A percentile compares a stretch with the other conserved stretches of the same genome.
These are phyloP conservation scores for Turnera subulata DNA, from an alignment of 345 rosid genomes.

Conservation along the genomic window DNA sequence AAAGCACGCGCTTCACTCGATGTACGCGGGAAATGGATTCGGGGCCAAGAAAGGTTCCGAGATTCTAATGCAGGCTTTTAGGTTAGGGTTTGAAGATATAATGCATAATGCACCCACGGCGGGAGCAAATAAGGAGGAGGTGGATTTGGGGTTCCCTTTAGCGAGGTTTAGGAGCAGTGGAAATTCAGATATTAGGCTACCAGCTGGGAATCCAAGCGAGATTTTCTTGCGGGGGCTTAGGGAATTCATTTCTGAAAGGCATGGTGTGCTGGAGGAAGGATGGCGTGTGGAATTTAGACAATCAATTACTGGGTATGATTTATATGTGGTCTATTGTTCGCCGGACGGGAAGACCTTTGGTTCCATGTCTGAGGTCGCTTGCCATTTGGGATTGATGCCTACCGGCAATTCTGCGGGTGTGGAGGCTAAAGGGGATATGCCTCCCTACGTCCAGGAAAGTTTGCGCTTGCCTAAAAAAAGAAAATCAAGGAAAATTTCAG, in stretches of 20 bases:
- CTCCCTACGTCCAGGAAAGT: slow-evolving; percentile 46
- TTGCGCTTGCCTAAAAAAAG: slow-evolving; percentile 51
- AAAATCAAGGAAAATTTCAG: slow-evolving; percentile 44
- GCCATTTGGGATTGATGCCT: slow-evolving; percentile 65
- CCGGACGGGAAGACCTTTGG: slow-evolving; percentile 80
- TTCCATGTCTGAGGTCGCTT: slow-evolving; percentile 78
- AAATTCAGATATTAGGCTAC: slow-evolving; percentile 43
- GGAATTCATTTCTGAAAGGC: slow-evolving; percentile 72
- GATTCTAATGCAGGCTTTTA: slow-evolving; percentile 26
- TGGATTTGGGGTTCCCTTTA: slow-evolving; percentile 48
- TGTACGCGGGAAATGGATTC: slow-evolving; percentile 42
- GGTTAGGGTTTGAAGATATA: slow-evolving; percentile 42
- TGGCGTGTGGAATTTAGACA: slow-evolving; percentile 75
- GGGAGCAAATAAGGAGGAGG: slow-evolving; percentile 34
- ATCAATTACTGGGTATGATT: slow-evolving; percentile 43
- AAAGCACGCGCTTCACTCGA: slow-evolving; percentile 34
- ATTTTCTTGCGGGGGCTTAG: slow-evolving; percentile 67
- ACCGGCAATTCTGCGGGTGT: slow-evolving; percentile 41
- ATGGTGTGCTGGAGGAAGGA: slow-evolving; percentile 79
- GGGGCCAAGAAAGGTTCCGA: slow-evolving; percentile 45
- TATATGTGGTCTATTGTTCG: slow-evolving; percentile 59
- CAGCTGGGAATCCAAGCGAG: slow-evolving; percentile 61
- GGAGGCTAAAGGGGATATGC: slow-evolving; percentile 41
- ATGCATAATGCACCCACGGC: slow-evolving; percentile 31
- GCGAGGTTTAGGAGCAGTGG: slow-evolving; percentile 40